Evolutionary conservation across 257 asterid genomes (phyloP), one percentile per base, ranked within the genome.

Genomic region (Ligustrum vulgare): DNA sequence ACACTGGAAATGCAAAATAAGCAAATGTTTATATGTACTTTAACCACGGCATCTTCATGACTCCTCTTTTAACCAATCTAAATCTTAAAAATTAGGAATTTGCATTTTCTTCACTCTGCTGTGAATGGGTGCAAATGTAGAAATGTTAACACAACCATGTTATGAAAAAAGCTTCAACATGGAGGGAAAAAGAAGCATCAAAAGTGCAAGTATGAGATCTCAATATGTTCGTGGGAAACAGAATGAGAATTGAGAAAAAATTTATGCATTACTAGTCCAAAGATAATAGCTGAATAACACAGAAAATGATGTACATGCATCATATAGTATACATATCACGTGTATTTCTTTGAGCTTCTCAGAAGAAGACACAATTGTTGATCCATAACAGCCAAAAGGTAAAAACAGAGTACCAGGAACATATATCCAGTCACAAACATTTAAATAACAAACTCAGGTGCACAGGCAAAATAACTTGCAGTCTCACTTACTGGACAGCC

Each of bases 401-500:
- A 41, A 18, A 51, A 71, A 72, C 2, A 69, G 69, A 72, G 8
- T 56, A 37, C 56, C 8, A 6, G 72, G 69, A 78, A 75, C 54
- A 35, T 43, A 1, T 35, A 72, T 8, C 35, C 43, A 32, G 37
- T 31, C 45, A 64, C 31, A 20, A 20, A 20, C 6, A 37, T 28
- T 64, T 63, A 34, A 18, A 54, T 32, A 39, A 74, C 70, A 56
- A 56, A 56, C 13, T 15, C 23, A 16, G 20, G 60, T 1, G 8
- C 12, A 56, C 9, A 8, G 66, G 45, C 8, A 36, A 70, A 35
- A 15, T 13, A 70, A 72, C 33, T 67, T 37, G 75, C 49, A 60
- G 73, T 60, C 79, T 75, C 79, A 89, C 98, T 79, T 91, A 95
- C 99, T 93, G 99, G 72, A 82, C 96, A 60, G 97, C 99, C 86